Percentiles rank a stretch among this genome's conserved stretches.
phyloP scores from a whole-genome alignment of 2,329 filamentous ascomycete species.

The Cercospora nicotianae region DNA sequence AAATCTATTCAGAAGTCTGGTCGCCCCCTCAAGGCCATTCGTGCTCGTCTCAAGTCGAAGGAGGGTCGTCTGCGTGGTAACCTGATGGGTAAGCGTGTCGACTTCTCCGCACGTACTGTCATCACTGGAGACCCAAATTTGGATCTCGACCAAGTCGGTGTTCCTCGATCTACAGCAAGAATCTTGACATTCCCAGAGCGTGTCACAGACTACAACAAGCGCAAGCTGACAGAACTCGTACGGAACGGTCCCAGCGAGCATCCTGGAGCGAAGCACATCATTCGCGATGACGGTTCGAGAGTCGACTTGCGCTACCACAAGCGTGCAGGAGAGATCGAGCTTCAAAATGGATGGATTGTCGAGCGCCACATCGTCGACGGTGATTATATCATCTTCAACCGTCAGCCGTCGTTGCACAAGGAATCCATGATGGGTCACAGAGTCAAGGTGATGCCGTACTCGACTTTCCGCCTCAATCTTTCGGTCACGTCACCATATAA shows the following conservation, averaged over 20 bases:
- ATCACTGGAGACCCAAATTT: conserved; percentile 98
- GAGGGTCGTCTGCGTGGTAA: conserved; percentile 97
- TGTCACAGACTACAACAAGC: conserved; percentile 96
- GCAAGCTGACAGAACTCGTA: conserved; percentile 83
- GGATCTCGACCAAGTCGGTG: conserved; percentile 94
- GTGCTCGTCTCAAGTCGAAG: conserved; percentile 97
- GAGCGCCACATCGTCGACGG: conserved; percentile 95
- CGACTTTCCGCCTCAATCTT: conserved; percentile 94
- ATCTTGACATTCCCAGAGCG: conserved; percentile 96
- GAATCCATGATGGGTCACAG: conserved; percentile 99
- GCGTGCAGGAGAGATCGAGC: conserved; percentile 76
- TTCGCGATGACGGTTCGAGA: conserved; percentile 86
- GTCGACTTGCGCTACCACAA: conserved; percentile 95
- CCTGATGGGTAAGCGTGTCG: conserved; percentile 98
- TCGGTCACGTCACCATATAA: conserved; percentile 99
- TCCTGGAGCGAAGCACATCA: conserved; percentile 94
- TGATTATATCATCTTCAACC: conserved; percentile 99
- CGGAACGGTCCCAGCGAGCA: conserved; percentile 93
- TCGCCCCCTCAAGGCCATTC: conserved; percentile 92
- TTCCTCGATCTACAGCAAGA: conserved; percentile 87
- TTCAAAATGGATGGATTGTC: conserved; percentile 98
- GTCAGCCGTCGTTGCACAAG: conserved; percentile 97
- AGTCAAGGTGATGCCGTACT: conserved; percentile 97
- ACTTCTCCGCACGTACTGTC: conserved; percentile 98
- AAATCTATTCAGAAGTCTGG: conserved; percentile 96